These are phyloP conservation scores for Ceratocystiopsis minuta DNA, from an alignment of 2,329 filamentous ascomycete species.

Conservation along the genomic window DNA sequence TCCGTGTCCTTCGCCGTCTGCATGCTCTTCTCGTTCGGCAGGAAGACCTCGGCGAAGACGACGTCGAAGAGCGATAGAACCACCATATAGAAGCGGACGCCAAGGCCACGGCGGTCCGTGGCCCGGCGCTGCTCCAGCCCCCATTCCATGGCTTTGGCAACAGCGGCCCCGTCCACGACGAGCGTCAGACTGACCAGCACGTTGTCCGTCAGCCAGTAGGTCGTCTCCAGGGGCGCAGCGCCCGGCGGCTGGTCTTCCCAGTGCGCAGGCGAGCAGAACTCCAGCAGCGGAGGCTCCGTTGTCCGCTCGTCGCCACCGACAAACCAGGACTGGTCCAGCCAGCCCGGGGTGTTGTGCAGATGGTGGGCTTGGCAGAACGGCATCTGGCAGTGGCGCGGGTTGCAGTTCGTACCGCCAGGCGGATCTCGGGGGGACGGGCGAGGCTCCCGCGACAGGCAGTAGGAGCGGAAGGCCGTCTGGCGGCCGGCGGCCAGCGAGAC, in stretches of 20 bases:
- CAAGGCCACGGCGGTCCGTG: not conserved
- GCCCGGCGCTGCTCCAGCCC: not conserved
- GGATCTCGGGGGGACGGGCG: too few species aligned
- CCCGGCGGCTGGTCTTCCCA: not conserved
- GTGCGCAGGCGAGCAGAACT: constrained; percentile 1
- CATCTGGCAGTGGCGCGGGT: not conserved
- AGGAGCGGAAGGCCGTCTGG: not conserved
- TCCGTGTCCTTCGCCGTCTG: too few species aligned
- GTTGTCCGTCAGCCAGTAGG: constrained; percentile 1
- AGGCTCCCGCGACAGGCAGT: not conserved
- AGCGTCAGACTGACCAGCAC: not conserved
- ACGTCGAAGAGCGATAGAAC: constrained; percentile 2
- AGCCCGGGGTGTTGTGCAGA: not conserved
- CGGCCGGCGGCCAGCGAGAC: constrained; percentile 1
- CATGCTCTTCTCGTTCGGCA: not conserved
- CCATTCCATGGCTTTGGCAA: not conserved
- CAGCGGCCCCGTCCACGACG: not conserved
- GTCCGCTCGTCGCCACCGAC: not conserved
- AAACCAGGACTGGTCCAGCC: not conserved
- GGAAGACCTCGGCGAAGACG: not conserved
- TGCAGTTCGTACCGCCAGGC: not conserved
- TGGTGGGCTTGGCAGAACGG: not conserved
- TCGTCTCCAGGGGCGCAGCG: not conserved
- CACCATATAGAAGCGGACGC: not conserved
- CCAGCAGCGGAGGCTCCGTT: not conserved